Base-by-base conservation (phyloP, 257 asterid genomes). In the Anisodus tanguticus region DNA sequence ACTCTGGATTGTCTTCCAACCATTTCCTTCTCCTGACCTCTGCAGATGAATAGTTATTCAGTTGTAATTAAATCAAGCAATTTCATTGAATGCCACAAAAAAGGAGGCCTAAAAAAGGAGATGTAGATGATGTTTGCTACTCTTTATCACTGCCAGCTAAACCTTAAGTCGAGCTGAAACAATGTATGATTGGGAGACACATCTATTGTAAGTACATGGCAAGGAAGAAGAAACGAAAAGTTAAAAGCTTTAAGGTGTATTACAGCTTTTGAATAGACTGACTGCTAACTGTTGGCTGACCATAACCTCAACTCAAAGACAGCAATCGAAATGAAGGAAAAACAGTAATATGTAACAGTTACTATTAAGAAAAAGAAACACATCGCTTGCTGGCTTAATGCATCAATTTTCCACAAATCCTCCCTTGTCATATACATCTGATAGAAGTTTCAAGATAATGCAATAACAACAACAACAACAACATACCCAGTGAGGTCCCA, bases 21-120 rank as follows among this genome's bases (percentile, higher is more conserved):
- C 95, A 93, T 87, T 97, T 97, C 90, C 99, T 92, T 91, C 98
- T 93, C 95, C 88, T 93, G 86, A 93, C 98, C 86, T 97, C 99
- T 97, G 96, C 87, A 76, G 6, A 76, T 76, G 47, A 76, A 51
- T 26, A 76, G 1, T 0, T 5, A 51, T 76, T 4, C 15, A 0
- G 0, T 8, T 4, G 63, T 13, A 26, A 76, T 22, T 22, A 51
- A 51, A 26, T 51, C 47, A 1, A 49, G 63, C 45, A 8, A 76
- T 13, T 3, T 13, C 64, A 13, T 12, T 7, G 45, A 76, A 26
- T 13, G 13, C 63, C 81, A 43, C 47, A 51, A 7, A 3, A 11
- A 49, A 22, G 8, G 45, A 7, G 10, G 26, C 4, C 47, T 76
- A 26, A 22, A 53, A 58, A 26, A 49, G 19, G 62, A 49, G 11